phyloP scores from a whole-genome alignment of 2,329 filamentous ascomycete species.

The Pestalotiopsis sp. region DNA sequence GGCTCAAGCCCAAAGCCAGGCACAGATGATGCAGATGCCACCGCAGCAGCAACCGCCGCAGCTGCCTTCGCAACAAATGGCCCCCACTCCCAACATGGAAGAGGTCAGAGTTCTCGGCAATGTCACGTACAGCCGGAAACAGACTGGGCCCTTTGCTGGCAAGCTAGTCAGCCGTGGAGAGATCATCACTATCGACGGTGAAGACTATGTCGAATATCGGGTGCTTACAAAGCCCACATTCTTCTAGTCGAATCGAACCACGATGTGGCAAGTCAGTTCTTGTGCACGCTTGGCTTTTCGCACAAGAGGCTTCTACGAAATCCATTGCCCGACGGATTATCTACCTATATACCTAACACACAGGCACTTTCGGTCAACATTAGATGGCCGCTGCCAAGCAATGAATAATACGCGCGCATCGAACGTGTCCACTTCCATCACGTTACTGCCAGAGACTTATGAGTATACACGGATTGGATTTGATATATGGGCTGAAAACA shows the following conservation, averaged over 20 bases:
- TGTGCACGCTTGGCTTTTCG: background rate
- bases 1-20: conserved; percentile 13
- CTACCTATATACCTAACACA: no score
- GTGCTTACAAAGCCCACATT: conserved; percentile 66
- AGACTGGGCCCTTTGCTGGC: conserved; percentile 60
- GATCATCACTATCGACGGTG: conserved; percentile 65
- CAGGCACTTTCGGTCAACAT: no score
- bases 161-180: conserved; percentile 64
- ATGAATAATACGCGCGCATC: no score
- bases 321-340: no score
- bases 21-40: conserved; percentile 15
- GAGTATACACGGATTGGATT: background rate
- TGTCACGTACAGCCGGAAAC: conserved; percentile 64
- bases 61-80: conserved; percentile 22
- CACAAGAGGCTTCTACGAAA: no score
- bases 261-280: no score
- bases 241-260: conserved; percentile 39
- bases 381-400: no score
- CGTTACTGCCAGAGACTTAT: background rate
- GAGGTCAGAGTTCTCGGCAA: conserved; percentile 61
- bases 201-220: conserved; percentile 68
- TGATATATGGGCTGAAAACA: background rate
- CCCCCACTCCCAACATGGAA: conserved; percentile 39
- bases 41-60: conserved; percentile 21
- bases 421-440: no score